Evolutionary conservation across 1,139 yeast species (phyloP), one percentile per base, ranked within the genome.

Genomic region (Pneumocystis jirovecii): DNA sequence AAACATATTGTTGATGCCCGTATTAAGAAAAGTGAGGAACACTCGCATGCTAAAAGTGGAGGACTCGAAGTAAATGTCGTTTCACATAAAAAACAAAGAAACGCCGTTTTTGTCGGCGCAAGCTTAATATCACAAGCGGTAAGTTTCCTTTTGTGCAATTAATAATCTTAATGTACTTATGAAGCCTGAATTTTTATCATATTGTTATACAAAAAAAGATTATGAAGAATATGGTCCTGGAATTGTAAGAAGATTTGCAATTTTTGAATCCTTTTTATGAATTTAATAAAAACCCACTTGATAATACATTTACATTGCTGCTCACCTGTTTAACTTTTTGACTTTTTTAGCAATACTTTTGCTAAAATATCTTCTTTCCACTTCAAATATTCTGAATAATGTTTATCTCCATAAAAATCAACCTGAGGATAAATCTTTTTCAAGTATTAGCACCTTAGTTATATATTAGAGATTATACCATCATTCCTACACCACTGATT

Each of bases 61-160:
- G 98, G 98, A 74, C 93, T 95, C 63, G 96, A 91, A 67, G 99
- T 95, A 66, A 95, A 89, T 78, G 99, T 95, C 69, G 91, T 95
- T 71, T 85, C 96, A 35, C 99, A 95, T 79, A 90, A 93, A 80
- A 88, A 95, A 78, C 99, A 95, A 79, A 83, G 96, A 75, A 89
- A 93, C 73, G 99, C 99, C 8, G 99, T 95, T 67, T 95, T 98
- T 98, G 95, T 91, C 75, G 99, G 99, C 71, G 99, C 98, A 69
- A 88, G 96, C 29, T 80, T 95, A 71, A 82, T 95, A 74, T 97
- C 99, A 1, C 97, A 91, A 78, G 95, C 99, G 25, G 85, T 66
- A 61, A 19, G 35, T 15, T 42, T 42, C 3, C 21, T 7, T 31
- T 5, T 39, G 10, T 35, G 6, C 15, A 29, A 19, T 35, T 42